Evolutionary conservation across 2,329 filamentous ascomycete genomes (phyloP).

Genomic region (Penicillium sp.): DNA sequence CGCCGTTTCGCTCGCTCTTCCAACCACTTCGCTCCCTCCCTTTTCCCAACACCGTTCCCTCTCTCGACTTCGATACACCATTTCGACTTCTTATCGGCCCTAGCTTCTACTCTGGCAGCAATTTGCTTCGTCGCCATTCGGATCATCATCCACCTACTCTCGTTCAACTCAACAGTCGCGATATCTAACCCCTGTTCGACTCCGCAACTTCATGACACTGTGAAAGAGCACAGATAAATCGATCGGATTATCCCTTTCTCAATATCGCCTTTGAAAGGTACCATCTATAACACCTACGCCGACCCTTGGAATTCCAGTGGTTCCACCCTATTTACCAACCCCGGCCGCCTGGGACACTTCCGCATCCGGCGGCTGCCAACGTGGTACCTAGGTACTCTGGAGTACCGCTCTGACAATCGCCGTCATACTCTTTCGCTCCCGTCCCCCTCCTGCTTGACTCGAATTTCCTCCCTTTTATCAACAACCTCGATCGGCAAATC

Average conservation of each 20-base stretch:
- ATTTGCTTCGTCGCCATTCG: slow-evolving; percentile 7
- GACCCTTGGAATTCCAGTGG: slow-evolving; percentile 7
- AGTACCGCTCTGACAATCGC: slow-evolving; percentile 22
- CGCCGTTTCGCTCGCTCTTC: slow-evolving; percentile 31
- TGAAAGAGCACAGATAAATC: background rate
- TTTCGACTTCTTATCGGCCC: background rate
- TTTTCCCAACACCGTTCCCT: slow-evolving; percentile 12
- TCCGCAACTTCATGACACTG: slow-evolving; percentile 11
- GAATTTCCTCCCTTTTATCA: background rate
- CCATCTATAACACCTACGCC: background rate
- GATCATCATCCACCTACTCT: slow-evolving; percentile 11
- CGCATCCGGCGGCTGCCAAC: slow-evolving; percentile 34
- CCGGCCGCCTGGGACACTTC: slow-evolving; percentile 22
- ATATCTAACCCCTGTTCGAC: slow-evolving; percentile 2
- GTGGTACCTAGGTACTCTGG: slow-evolving; percentile 33
- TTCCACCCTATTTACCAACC: slow-evolving; percentile 10
- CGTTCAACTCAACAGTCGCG: slow-evolving; percentile 13
- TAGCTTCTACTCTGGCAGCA: slow-evolving; percentile 4
- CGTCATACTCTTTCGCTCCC: slow-evolving; percentile 12
- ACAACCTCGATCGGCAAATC: background rate
- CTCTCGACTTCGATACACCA: background rate
- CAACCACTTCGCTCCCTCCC: slow-evolving; percentile 6
- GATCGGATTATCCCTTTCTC: background rate
- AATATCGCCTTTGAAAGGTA: slow-evolving; percentile 1
- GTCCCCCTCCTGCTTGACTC: slow-evolving; percentile 12